phyloP scores from a whole-genome alignment of 169 alveolate species.

The Plasmodium coatneyi region DNA sequence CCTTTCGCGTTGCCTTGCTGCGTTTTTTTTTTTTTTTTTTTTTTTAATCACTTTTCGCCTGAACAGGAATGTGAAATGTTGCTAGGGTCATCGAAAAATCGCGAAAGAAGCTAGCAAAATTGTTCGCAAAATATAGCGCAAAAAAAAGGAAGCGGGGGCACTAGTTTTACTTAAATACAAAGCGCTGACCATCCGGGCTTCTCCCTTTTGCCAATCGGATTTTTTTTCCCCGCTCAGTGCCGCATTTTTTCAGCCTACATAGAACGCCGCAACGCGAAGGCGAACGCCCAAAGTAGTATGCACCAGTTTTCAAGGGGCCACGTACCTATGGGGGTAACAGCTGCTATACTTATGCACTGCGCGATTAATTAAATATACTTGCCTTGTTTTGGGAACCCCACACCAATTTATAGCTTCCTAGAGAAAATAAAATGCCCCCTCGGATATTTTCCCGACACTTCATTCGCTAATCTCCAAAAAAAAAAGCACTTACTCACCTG shows the following conservation, averaged over 20 bases:
- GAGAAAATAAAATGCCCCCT: not conserved
- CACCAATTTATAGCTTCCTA: not conserved
- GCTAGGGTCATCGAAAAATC: not conserved
- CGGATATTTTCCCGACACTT: not conserved
- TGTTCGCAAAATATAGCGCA: not conserved
- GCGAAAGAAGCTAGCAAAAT: not conserved
- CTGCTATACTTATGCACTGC: not conserved
- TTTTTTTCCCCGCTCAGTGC: not conserved
- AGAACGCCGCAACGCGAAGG: not conserved
- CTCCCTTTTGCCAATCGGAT: not conserved
- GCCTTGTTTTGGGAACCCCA: not conserved
- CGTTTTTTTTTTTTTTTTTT: not conserved
- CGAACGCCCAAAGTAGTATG: not conserved
- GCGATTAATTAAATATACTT: not conserved
- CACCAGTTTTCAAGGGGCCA: not conserved
- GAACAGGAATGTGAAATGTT: not conserved
- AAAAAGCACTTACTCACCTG: not conserved
- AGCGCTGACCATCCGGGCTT: not conserved
- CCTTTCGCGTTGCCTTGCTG: not conserved
- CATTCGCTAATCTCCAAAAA: not conserved
- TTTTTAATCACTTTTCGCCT: not conserved
- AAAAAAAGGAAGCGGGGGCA: not conserved
- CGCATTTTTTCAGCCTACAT: not conserved
- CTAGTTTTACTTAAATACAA: not conserved
- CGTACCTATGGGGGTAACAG: not conserved